phyloP scores from a whole-genome alignment of 768 basidiomycete genomes.

The Suillus fuscotomentosus region DNA sequence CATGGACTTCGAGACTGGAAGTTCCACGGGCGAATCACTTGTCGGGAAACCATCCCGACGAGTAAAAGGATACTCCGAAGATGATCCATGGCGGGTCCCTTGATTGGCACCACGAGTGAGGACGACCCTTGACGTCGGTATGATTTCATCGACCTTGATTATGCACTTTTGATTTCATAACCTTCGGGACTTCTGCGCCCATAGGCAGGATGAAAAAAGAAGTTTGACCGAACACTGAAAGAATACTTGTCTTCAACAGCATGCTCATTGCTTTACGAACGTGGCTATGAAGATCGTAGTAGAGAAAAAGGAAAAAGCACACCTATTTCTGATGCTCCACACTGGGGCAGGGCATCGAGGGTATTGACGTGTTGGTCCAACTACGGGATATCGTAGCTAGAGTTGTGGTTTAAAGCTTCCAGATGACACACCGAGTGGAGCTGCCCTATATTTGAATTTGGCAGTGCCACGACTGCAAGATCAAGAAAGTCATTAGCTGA shows the following conservation, averaged over 20 bases:
- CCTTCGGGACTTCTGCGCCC: not conserved
- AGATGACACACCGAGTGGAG: not conserved
- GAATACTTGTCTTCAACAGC: not conserved
- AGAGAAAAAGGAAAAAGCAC: not conserved
- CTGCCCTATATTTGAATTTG: not conserved
- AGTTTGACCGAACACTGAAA: not conserved
- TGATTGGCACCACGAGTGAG: not conserved
- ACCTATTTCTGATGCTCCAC: not conserved
- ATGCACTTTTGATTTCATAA: not conserved
- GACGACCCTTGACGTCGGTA: not conserved
- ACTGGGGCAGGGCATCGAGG: not conserved
- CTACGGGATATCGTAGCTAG: not conserved
- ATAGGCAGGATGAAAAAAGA: not conserved
- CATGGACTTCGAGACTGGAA: not conserved
- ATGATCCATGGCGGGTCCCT: not conserved
- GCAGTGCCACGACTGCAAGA: not conserved
- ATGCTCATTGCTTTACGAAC: not conserved
- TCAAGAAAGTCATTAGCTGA: not conserved
- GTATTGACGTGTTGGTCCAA: not conserved
- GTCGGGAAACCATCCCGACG: not conserved
- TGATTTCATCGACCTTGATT: not conserved
- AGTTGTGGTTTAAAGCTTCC: not conserved
- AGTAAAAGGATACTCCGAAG: not conserved
- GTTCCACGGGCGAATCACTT: not conserved
- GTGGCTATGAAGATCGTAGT: not conserved